Evolutionary conservation across 2,329 filamentous ascomycete species (phyloP).

Genomic region (Colletotrichum shisoi): DNA sequence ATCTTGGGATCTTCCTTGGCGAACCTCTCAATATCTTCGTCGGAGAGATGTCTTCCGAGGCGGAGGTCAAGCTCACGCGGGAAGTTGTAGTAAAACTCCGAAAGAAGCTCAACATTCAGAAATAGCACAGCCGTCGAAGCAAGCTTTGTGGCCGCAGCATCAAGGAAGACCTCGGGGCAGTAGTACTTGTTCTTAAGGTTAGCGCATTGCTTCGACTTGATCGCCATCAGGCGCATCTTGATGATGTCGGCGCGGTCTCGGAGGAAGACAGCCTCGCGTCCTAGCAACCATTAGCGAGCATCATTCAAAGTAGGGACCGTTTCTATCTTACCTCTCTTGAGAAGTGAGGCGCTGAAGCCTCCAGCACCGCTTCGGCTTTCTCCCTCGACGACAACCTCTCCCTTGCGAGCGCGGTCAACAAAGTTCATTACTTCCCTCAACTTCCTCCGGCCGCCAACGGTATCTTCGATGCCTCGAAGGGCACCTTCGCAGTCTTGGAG

Average conservation of each 20-base stretch:
- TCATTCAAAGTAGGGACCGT: constrained; percentile 12
- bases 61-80: constrained; percentile 88
- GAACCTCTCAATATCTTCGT: constrained; percentile 85
- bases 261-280: constrained; percentile 91
- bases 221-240: constrained; percentile 84
- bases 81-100: constrained; percentile 98
- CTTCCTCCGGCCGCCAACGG: constrained; percentile 82
- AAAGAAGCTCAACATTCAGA: constrained; percentile 93
- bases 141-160: constrained; percentile 93
- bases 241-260: constrained; percentile 89
- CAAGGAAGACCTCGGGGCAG: constrained; percentile 97
- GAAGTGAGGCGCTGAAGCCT: constrained; percentile 86
- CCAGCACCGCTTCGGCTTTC: constrained; percentile 85
- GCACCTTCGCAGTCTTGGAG: constrained; percentile 83
- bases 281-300: constrained; percentile 57
- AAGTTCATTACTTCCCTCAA: constrained; percentile 89
- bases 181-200: constrained; percentile 89
- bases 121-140: constrained; percentile 95
- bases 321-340: constrained; percentile 74
- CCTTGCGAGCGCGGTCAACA: constrained; percentile 87
- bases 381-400: constrained; percentile 84
- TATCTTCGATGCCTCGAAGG: constrained; percentile 75
- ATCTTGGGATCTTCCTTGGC: constrained; percentile 94
- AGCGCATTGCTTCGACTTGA: constrained; percentile 90
- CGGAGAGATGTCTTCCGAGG: constrained; percentile 80